Conservation (phyloP, 192 early-diverging fungal genomes). For the Dimargaris xerosporica region DNA sequence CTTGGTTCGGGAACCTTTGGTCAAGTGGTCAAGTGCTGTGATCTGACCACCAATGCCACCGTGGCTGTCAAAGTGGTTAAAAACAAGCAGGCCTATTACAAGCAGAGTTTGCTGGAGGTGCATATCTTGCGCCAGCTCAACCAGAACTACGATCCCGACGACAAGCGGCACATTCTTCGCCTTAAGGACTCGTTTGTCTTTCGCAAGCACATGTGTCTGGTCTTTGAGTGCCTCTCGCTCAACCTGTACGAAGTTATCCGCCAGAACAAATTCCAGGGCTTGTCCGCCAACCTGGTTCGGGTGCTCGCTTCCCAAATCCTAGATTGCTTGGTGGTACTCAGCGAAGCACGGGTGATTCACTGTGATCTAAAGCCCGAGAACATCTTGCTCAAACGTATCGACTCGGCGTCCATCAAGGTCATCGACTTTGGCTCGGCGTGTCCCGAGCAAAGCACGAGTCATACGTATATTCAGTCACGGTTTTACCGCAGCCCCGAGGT, state of each 20-base stretch:
- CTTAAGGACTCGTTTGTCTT: slow-evolving; percentile 89
- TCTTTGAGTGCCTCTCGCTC: slow-evolving; percentile 92
- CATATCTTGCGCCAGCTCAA: slow-evolving; percentile 87
- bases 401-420: slow-evolving; percentile 87
- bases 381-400: slow-evolving; percentile 78
- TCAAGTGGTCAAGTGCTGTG: slow-evolving; percentile 92
- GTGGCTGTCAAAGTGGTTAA: slow-evolving; percentile 97
- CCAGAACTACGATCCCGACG: slow-evolving; percentile 67
- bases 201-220: slow-evolving; percentile 82
- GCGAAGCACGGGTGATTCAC: slow-evolving; percentile 84
- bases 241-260: slow-evolving; percentile 98
- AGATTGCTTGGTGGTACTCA: slow-evolving; percentile 75
- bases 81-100: slow-evolving; percentile 94
- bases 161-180: slow-evolving; percentile 78
- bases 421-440: slow-evolving; percentile 99
- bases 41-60: slow-evolving; percentile 79
- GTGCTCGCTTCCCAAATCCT: slow-evolving; percentile 89
- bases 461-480: slow-evolving; percentile 96
- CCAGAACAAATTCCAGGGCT: slow-evolving; percentile 89
- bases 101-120: slow-evolving; percentile 95
- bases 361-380: slow-evolving; percentile 99
- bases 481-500: slow-evolving; percentile 97
- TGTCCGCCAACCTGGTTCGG: slow-evolving; percentile 84
- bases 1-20: slow-evolving; percentile 97
- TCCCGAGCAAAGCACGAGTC: slow-evolving; percentile 84